Base-by-base conservation (phyloP, 441 rosid genomes). In the Hura crepitans region DNA sequence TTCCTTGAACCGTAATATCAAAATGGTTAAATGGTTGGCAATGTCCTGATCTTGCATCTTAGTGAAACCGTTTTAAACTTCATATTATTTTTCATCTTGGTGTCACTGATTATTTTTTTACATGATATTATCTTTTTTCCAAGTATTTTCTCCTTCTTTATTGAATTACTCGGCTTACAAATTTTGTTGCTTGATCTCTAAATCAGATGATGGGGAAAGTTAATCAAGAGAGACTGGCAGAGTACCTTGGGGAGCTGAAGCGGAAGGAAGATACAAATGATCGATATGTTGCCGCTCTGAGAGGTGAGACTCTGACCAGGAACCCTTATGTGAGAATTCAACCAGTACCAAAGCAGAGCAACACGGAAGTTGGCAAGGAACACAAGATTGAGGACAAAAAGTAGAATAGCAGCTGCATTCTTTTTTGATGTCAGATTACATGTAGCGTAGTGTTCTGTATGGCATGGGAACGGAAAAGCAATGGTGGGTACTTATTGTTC, bases 191-290 rank as follows among this genome's bases (percentile, higher is more conserved):
- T 3, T 78, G 12, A 70, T 58, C 58, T 60, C 62, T 62, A 73
- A 61, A 65, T 55, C 81, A 93, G 98, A 85, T 92, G 97, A 88
- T 95, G 98, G 97, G 91, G 49, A 86, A 81, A 84, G 97, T 88
- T 23, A 90, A 92, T 75, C 85, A 81, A 79, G 97, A 92, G 77
- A 82, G 99, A 74, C 77, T 95, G 65, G 97, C 93, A 8, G 99
- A 90, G 66, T 95, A 85, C 79, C 95, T 95, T 1, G 91, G 93
- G 63, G 98, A 95, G 84, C 80, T 95, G 73, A 83, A 92, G 84
- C 81, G 94, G 68, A 95, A 88, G 75, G 92, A 92, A 80, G 87
- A 92, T 71, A 95, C 96, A 7, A 95, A 92, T 51, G 97, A 95
- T 69, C 84, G 97, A 37, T 95, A 95, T 53, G 90, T 87, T 20